phyloP scores from a whole-genome alignment of 1,284 basidiomycete genomes.

The Melampsora larici-populina region DNA sequence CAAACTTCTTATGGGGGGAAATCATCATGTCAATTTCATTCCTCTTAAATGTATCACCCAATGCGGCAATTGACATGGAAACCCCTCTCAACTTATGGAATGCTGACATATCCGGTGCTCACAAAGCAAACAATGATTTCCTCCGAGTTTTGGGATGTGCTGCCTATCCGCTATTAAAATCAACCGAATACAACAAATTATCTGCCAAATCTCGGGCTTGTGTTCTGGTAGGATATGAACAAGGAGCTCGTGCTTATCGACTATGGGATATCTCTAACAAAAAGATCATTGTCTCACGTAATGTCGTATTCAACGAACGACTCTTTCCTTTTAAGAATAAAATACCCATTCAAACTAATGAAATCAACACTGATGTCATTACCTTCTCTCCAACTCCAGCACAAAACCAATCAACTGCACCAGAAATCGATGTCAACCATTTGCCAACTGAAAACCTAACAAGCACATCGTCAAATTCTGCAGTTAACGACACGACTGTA shows the following conservation, averaged over 20 bases:
- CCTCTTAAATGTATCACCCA: not conserved
- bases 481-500: too few species aligned
- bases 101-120: too few species aligned
- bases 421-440: too few species aligned
- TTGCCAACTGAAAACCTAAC: too few species aligned
- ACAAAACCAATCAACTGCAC: too few species aligned
- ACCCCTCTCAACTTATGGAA: too few species aligned
- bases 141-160: not conserved
- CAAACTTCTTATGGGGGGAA: not conserved
- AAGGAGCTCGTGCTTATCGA: not conserved
- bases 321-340: not conserved
- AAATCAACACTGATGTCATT: too few species aligned
- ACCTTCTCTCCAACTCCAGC: too few species aligned
- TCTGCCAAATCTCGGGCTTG: not conserved
- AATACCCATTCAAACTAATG: too few species aligned
- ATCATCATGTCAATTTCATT: not conserved
- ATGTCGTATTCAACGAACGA: not conserved
- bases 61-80: not conserved
- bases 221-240: not conserved
- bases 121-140: too few species aligned
- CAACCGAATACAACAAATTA: not conserved
- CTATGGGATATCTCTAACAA: not conserved
- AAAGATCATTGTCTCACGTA: not conserved
- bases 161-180: too few species aligned
- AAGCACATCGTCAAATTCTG: too few species aligned